Evolutionary conservation across 2,329 filamentous ascomycete genomes (phyloP).

Genomic region (Talaromyces sp.): DNA sequence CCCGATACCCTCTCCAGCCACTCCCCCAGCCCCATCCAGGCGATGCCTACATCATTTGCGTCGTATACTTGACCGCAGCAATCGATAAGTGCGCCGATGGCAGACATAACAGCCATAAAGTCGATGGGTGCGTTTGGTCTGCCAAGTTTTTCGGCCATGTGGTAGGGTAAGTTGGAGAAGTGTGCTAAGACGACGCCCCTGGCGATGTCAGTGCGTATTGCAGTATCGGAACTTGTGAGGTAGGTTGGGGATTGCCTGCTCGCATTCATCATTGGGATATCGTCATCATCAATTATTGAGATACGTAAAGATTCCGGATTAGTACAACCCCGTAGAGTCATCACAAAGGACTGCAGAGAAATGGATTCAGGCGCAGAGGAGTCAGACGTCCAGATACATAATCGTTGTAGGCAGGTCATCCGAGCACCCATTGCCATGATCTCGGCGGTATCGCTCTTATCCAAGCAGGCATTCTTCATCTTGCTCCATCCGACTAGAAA

Average conservation of each 20-base stretch:
- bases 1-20: constrained; percentile 7
- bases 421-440: not conserved
- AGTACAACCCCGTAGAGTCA: not conserved
- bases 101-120: constrained; percentile 4
- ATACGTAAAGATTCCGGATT: not conserved
- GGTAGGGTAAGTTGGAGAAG: constrained; percentile 5
- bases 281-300: not conserved
- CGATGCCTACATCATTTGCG: not conserved
- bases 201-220: constrained; percentile 1
- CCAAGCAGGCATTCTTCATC: not conserved
- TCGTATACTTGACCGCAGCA: not conserved
- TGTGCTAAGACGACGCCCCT: not conserved
- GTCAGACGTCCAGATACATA: not conserved
- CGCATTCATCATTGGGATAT: not conserved
- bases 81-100: constrained; percentile 2
- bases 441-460: not conserved
- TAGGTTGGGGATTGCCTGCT: not conserved
- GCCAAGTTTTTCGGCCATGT: constrained; percentile 10
- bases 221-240: not conserved
- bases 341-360: not conserved
- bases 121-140: constrained; percentile 5
- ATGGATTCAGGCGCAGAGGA: not conserved
- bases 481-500: constrained; percentile 5
- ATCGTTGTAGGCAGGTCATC: constrained; percentile 5
- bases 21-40: not conserved